Percentiles rank a stretch among this genome's conserved stretches.
These are phyloP conservation scores for Mychonastes homosphaera DNA, from an alignment of 139 green algal species.

Conservation along the genomic window DNA sequence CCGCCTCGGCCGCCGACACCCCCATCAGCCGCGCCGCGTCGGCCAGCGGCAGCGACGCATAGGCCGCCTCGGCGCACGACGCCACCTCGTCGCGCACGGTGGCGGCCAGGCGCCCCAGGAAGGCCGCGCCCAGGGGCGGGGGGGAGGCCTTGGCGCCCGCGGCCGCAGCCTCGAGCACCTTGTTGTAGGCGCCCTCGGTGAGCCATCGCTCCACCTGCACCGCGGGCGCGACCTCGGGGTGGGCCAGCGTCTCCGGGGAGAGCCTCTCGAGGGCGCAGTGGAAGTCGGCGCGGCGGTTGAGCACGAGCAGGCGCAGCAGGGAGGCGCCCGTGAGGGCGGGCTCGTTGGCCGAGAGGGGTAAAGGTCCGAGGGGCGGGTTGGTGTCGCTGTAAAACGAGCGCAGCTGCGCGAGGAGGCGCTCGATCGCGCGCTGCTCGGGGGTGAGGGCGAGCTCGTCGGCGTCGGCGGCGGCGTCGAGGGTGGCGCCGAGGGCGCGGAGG, in stretches of 20 bases:
- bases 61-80: constrained; percentile 79
- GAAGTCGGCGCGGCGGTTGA: constrained; percentile 95
- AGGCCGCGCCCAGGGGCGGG: constrained; percentile 3
- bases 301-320: constrained; percentile 85
- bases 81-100: constrained; percentile 76
- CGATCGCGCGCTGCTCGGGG: constrained; percentile 74
- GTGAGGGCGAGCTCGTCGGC: no score
- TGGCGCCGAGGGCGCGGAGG: no score
- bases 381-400: constrained; percentile 82
- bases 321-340: constrained; percentile 64
- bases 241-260: constrained; percentile 14
- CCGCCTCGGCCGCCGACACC: not conserved
- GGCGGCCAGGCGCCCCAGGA: not conserved
- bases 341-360: constrained; percentile 55
- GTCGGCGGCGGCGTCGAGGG: no score
- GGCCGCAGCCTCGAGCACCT: no score
- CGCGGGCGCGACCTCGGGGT: constrained; percentile 42
- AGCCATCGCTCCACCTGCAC: constrained; percentile 87
- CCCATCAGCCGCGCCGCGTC: constrained; percentile 69
- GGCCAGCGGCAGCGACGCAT: constrained; percentile 47
- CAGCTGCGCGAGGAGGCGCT: constrained; percentile 82
- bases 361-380: no score
- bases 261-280: constrained; percentile 90
- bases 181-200: constrained; percentile 95
- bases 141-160: no score